phyloP scores from a whole-genome alignment of 1,284 basidiomycete genomes.

The Rhizoctonia solani region DNA sequence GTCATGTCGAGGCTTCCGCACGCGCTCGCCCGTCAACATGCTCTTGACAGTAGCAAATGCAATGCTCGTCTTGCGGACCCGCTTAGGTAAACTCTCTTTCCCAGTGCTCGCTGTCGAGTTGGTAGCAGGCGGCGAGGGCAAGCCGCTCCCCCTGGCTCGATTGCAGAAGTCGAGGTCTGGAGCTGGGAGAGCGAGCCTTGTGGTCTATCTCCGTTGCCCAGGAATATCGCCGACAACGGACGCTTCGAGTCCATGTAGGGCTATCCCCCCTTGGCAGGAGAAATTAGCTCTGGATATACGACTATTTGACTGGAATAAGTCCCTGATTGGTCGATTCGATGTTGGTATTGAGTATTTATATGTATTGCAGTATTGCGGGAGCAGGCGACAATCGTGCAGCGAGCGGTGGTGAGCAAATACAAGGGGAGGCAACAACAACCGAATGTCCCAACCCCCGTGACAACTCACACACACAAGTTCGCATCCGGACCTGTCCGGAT shows the following conservation, averaged over 20 bases:
- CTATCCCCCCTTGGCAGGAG: neutral
- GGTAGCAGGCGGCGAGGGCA: slow-evolving; percentile 38
- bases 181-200: slow-evolving; percentile 17
- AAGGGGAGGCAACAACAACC: neutral
- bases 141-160: slow-evolving; percentile 7
- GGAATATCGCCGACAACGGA: slow-evolving; percentile 39
- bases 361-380: no score
- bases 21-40: slow-evolving; percentile 16
- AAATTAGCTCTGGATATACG: neutral
- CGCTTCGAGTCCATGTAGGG: slow-evolving; percentile 32
- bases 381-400: no score
- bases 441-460: slow-evolving; percentile 32
- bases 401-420: slow-evolving; percentile 1
- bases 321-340: neutral
- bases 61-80: slow-evolving; percentile 33
- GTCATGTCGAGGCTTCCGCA: slow-evolving; percentile 11
- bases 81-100: slow-evolving; percentile 22
- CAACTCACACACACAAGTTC: slow-evolving; percentile 16
- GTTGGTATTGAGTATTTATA: no score
- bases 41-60: slow-evolving; percentile 34
- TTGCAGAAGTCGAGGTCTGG: slow-evolving; percentile 20
- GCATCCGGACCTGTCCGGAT: neutral
- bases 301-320: neutral
- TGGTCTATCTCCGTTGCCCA: slow-evolving; percentile 22
- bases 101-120: slow-evolving; percentile 35